These are phyloP conservation scores for Vigna radiata DNA, from an alignment of 306 rosid species.

Conservation along the genomic window DNA sequence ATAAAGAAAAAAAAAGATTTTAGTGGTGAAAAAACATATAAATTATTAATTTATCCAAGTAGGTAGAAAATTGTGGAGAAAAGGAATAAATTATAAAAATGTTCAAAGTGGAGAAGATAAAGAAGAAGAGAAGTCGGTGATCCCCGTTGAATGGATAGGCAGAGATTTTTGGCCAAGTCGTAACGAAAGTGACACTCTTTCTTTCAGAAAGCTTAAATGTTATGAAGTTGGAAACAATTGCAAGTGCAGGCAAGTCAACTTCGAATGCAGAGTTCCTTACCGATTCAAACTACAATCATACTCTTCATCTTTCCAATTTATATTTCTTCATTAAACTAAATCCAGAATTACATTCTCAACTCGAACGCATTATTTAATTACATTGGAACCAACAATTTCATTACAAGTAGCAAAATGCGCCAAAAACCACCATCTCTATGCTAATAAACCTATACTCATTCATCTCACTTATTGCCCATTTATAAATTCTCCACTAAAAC, in stretches of 20 bases:
- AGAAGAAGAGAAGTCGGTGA: conserved; percentile 28
- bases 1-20: background rate
- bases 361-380: conserved; percentile 38
- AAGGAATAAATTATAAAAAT: background rate
- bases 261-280: conserved; percentile 5
- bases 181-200: conserved; percentile 19
- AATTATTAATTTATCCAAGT: background rate
- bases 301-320: background rate
- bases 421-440: conserved; percentile 34
- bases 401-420: conserved; percentile 42
- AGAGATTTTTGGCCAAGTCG: conserved; percentile 11
- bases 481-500: conserved; percentile 13
- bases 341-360: conserved; percentile 8
- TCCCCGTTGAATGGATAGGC: conserved; percentile 2
- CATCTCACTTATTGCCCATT: conserved; percentile 33
- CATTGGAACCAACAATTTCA: conserved; percentile 29
- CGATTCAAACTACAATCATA: background rate
- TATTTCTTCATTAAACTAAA: background rate
- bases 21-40: background rate
- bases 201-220: background rate
- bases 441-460: conserved; percentile 42
- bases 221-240: background rate
- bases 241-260: conserved; percentile 25
- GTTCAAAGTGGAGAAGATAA: background rate
- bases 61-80: background rate